Base-by-base conservation (phyloP, 176 grass and related monocot species). In the Phoenix dactylifera region DNA sequence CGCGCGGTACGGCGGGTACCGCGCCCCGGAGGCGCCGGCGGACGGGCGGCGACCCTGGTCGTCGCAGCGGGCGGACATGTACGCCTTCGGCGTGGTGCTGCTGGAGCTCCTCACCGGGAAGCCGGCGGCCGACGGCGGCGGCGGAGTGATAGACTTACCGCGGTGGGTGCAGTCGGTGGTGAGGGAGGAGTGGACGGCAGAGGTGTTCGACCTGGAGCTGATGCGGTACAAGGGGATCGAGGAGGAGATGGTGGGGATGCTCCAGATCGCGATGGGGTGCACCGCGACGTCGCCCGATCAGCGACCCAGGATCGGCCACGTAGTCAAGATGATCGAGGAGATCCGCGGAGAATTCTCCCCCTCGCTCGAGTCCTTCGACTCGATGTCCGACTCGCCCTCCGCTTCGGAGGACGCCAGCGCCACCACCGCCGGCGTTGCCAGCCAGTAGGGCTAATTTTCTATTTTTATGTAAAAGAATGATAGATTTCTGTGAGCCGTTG, bases 161-260 rank as follows among this genome's bases (percentile, higher is more conserved):
- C 69, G 73, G 57, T 98, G 94, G 94, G 94, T 98, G 52, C 88
- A 86, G 69, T 98, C 94, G 3, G 94, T 98, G 56, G 94, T 98
- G 50, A 65, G 94, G 10, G 94, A 98, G 80, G 94, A 98, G 80
- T 98, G 94, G 88, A 98, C 94, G 2, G 81, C 94, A 1, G 94
- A 98, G 84, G 94, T 98, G 76, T 98, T 98, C 68, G 94, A 98
- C 73, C 79, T 98, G 59, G 94, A 98, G 80, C 84, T 98, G 51
- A 93, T 98, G 94, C 76, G 83, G 75, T 89, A 98, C 73, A 98
- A 86, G 63, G 87, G 87, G 26, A 98, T 92, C 52, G 94, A 98
- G 71, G 94, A 93, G 81, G 94, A 98, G 79, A 83, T 98, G 88
- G 94, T 98, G 54, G 76, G 75, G 0, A 77, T 89, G 72, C 82